Conservation (phyloP, 306 rosid species). For the Luffa aegyptiaca region DNA sequence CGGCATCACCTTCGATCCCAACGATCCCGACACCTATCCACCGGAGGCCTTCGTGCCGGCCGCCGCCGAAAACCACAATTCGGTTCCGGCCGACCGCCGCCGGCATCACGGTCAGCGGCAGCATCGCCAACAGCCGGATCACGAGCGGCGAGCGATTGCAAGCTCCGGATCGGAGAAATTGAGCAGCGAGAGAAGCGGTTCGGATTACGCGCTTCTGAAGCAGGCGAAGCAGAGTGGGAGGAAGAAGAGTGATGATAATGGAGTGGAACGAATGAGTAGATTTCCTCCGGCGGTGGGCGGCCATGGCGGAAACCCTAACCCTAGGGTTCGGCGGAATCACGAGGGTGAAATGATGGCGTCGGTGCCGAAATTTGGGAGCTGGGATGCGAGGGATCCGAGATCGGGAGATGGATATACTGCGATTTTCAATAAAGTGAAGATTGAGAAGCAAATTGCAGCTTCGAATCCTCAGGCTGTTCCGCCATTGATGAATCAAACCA, state of each 20-base stretch:
- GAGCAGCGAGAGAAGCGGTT: constrained; percentile 13
- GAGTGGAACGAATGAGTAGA: constrained; percentile 4
- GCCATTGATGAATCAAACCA: neutral
- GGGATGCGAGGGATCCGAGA: constrained; percentile 38
- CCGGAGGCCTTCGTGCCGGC: constrained; percentile 22
- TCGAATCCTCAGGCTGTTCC: neutral
- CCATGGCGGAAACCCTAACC: neutral
- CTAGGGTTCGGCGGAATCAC: constrained; percentile 4
- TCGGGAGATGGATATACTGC: constrained; percentile 39
- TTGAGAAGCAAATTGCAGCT: constrained; percentile 19
- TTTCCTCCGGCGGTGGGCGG: neutral
- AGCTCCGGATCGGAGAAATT: neutral
- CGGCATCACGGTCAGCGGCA: neutral
- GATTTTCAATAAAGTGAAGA: constrained; percentile 24
- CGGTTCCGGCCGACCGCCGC: neutral
- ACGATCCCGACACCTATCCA: constrained; percentile 36
- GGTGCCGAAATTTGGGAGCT: constrained; percentile 46
- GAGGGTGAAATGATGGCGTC: constrained; percentile 14
- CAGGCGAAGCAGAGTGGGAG: neutral
- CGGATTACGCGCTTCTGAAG: constrained; percentile 11
- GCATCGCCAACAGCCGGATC: neutral
- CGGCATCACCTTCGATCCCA: constrained; percentile 26
- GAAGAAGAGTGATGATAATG: constrained; percentile 4
- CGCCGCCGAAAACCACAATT: neutral
- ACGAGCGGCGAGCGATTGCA: neutral